Percentiles rank a stretch among this genome's conserved stretches.
These are phyloP conservation scores for Chrysanthemum makinoi DNA, from an alignment of 129 eudicot species.

Conservation along the genomic window DNA sequence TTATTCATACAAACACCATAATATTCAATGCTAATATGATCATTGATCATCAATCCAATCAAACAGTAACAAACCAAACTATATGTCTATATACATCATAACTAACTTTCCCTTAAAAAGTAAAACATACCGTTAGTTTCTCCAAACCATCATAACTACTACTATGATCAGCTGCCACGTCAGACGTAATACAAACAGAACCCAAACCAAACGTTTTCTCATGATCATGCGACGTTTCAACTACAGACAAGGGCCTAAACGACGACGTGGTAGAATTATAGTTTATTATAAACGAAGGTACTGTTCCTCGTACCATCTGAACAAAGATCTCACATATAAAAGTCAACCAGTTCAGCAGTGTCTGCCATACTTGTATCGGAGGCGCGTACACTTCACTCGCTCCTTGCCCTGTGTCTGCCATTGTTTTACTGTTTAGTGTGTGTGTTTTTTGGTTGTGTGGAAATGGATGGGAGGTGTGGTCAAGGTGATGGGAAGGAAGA, in stretches of 20 bases:
- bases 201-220: slow-evolving; percentile 32
- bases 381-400: slow-evolving; percentile 81
- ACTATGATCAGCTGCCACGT: slow-evolving; percentile 28
- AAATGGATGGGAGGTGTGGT: slow-evolving; percentile 45
- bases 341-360: slow-evolving; percentile 81
- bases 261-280: slow-evolving; percentile 46
- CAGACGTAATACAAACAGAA: slow-evolving; percentile 28
- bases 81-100: not conserved
- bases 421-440: slow-evolving; percentile 9
- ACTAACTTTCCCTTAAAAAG: not conserved
- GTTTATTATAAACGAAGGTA: slow-evolving; percentile 43
- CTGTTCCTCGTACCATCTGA: slow-evolving; percentile 85
- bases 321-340: slow-evolving; percentile 90
- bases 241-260: slow-evolving; percentile 85
- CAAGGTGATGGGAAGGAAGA: slow-evolving; percentile 41
- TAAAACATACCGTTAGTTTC: slow-evolving; percentile 61
- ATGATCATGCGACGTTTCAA: slow-evolving; percentile 22
- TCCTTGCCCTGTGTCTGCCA: slow-evolving; percentile 74
- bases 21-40: not conserved
- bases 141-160: slow-evolving; percentile 23
- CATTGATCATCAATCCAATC: not conserved
- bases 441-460: slow-evolving; percentile 16
- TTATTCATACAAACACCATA: not conserved
- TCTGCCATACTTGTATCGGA: slow-evolving; percentile 77
- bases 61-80: not conserved